Evolutionary conservation across 176 grass and related monocot genomes (phyloP), one percentile per base, ranked within the genome.

Genomic region (Rhynchospora breviuscula): DNA sequence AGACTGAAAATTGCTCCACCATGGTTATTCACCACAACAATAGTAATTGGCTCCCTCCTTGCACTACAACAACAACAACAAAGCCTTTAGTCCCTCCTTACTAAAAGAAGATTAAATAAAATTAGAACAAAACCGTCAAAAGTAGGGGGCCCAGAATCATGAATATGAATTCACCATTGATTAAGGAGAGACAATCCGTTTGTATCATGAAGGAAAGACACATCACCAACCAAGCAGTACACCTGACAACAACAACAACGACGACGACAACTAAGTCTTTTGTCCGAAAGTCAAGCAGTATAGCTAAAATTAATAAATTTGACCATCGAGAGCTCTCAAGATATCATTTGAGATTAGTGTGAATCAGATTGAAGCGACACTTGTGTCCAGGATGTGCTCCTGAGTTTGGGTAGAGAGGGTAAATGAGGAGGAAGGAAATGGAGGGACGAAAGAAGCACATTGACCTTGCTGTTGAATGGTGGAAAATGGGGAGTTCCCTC

Each of bases 1-100:
- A 98, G 90, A 79, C 95, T 94, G 83, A 98, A 98, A 83, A 98
- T 98, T 81, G 92, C 95, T 87, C 95, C 95, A 19, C 95, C 95
- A 91, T 98, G 95, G 57, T 98, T 98, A 85, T 98, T 98, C 67
- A 90, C 89, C 76, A 94, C 92, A 85, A 98, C 80, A 82, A 94
- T 68, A 48, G 85, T 98, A 78, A 98, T 88, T 63, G 95, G 90
- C 81, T 98, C 93, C 86, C 92, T 89, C 67, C 15, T 82, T 26
- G 21, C 26, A 85, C 95, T 98, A 87, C 2, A 40, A 40, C 35
- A 40, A 40, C 35, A 40, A 40, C 35, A 40, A 40, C 35, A 40
- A 40, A 40, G 35, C 35, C 35, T 40, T 40, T 40, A 40, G 35
- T 40, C 35, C 35, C 35, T 40, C 35, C 35, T 40, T 40, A 40